Percentiles rank a stretch among this genome's conserved stretches.
Evolutionary conservation across 2,329 filamentous ascomycete genomes (phyloP).

Genomic region (Xylariomycetidae sp.): DNA sequence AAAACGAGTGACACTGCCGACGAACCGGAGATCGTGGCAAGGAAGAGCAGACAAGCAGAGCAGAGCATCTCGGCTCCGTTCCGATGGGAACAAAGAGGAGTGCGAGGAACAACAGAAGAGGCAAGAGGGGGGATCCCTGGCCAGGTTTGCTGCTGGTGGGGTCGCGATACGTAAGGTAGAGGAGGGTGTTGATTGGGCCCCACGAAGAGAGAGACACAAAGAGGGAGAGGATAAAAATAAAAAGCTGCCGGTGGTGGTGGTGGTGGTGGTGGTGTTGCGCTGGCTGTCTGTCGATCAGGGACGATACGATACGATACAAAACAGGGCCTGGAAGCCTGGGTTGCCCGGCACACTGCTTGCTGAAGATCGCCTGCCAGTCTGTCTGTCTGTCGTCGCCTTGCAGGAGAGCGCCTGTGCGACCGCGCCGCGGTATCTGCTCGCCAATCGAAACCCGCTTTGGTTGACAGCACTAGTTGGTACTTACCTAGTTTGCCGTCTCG

Average conservation of each 20-base stretch:
- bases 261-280: too few species aligned
- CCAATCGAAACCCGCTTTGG: conserved; percentile 3
- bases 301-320: conserved; percentile 21
- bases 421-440: conserved; percentile 8
- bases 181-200: too few species aligned
- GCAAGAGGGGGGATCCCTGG: conserved; percentile 2
- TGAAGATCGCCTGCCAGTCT: too few species aligned
- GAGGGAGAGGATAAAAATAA: conserved; percentile 20
- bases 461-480: too few species aligned
- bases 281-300: too few species aligned
- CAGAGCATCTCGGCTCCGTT: conserved; percentile 19
- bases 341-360: too few species aligned
- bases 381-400: conserved; percentile 7
- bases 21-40: conserved; percentile 6
- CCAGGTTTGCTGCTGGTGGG: too few species aligned
- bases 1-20: conserved; percentile 4
- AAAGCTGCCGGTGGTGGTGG: too few species aligned
- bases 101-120: conserved; percentile 5
- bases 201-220: too few species aligned
- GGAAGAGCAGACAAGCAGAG: conserved; percentile 5
- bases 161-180: too few species aligned
- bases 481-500: too few species aligned
- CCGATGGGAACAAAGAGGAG: conserved; percentile 18
- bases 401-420: conserved; percentile 11
- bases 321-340: too few species aligned